phyloP scores from a whole-genome alignment of 257 asterid genomes.

The Orobanche coerulescens region DNA sequence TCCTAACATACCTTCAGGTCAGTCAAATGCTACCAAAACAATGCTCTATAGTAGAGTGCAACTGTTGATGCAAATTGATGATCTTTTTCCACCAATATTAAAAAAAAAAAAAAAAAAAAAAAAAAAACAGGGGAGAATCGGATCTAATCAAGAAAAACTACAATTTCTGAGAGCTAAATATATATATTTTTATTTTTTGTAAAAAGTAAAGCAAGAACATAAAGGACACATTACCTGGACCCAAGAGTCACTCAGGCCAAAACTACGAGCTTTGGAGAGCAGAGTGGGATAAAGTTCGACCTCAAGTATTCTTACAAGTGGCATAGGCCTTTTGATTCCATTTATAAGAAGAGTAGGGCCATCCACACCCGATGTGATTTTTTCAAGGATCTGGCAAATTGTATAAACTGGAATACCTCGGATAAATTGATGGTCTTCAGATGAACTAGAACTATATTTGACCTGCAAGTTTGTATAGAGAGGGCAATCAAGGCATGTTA shows the following conservation, averaged over 20 bases:
- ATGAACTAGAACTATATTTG: conserved; percentile 67
- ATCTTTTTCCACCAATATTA: neutral
- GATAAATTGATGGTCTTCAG: conserved; percentile 93
- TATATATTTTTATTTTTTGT: neutral
- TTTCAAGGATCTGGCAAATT: conserved; percentile 64
- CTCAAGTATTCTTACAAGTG: conserved; percentile 75
- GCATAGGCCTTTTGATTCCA: conserved; percentile 88
- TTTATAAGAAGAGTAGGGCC: conserved; percentile 69
- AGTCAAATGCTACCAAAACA: too few relatives aligned
- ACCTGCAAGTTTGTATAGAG: conserved; percentile 48
- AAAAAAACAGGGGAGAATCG: too few relatives aligned
- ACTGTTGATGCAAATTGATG: neutral
- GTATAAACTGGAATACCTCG: conserved; percentile 84
- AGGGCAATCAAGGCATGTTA: conserved; percentile 10
- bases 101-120: neutral
- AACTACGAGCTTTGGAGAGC: conserved; percentile 99
- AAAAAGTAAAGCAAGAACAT: conserved; percentile 11
- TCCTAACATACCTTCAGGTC: too few relatives aligned
- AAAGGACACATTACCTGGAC: conserved; percentile 52
- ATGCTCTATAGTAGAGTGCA: too few relatives aligned
- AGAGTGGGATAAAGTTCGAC: conserved; percentile 92
- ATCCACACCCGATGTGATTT: conserved; percentile 50
- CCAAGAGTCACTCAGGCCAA: conserved; percentile 92
- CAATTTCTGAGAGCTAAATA: too few relatives aligned
- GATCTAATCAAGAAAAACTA: neutral